phyloP scores from a whole-genome alignment of 2,329 filamentous ascomycete genomes.

The Lasiodiplodia sp. region DNA sequence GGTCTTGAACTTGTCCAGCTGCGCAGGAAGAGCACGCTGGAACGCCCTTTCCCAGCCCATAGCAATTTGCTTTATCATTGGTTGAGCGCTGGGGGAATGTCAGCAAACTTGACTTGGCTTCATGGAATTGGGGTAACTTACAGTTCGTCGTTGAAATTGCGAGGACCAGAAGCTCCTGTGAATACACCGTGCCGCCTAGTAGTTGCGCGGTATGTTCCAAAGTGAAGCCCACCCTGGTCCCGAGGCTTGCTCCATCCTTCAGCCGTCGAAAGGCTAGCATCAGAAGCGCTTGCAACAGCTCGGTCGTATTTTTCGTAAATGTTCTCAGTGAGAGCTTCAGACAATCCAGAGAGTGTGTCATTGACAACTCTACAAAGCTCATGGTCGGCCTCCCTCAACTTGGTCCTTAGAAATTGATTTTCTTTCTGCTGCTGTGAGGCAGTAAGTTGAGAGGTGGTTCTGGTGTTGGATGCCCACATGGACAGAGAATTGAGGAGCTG shows the following conservation, averaged over 20 bases:
- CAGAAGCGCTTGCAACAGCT: slow-evolving; percentile 49
- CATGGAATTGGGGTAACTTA: slow-evolving; percentile 26
- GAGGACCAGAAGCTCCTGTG: slow-evolving; percentile 46
- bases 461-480: slow-evolving; percentile 58
- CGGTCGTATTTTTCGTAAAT: slow-evolving; percentile 56
- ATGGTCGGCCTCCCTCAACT: slow-evolving; percentile 49
- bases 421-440: slow-evolving; percentile 51
- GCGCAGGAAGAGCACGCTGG: slow-evolving; percentile 50
- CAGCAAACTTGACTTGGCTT: neutral
- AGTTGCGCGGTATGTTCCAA: slow-evolving; percentile 64
- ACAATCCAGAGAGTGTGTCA: slow-evolving; percentile 49
- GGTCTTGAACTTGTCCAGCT: slow-evolving; percentile 47
- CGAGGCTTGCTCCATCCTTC: slow-evolving; percentile 48
- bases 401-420: slow-evolving; percentile 46
- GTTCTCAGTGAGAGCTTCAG: slow-evolving; percentile 51
- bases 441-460: slow-evolving; percentile 50
- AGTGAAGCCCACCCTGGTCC: slow-evolving; percentile 56
- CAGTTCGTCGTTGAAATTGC: slow-evolving; percentile 53
- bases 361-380: slow-evolving; percentile 51
- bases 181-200: slow-evolving; percentile 60
- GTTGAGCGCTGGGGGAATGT: slow-evolving; percentile 39
- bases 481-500: slow-evolving; percentile 62
- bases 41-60: slow-evolving; percentile 55
- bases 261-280: slow-evolving; percentile 44
- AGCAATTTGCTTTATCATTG: slow-evolving; percentile 50